Base-by-base conservation (phyloP, 2,329 filamentous ascomycete genomes). In the Aspergillus sp. region DNA sequence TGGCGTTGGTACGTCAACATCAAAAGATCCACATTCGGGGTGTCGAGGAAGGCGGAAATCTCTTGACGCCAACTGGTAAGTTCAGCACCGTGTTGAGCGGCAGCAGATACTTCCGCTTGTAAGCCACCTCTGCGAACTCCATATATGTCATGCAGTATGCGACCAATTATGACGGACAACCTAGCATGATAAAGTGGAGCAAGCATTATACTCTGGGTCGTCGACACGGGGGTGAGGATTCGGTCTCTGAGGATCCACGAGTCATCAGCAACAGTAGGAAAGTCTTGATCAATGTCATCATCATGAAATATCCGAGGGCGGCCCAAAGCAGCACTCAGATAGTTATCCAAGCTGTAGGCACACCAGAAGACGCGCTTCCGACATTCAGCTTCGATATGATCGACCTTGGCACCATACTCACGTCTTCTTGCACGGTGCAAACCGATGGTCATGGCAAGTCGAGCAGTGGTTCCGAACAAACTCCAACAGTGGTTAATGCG, bases 1-100 rank as follows among this genome's bases (percentile, higher is more conserved):
- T 77, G 73, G 5, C 82, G 75, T 57, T 82, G 78, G 63, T 82
- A 84, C n/a, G 81, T 75, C 1, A 81, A 77, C 32, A 82, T 79
- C 7, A 70, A 41, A 39, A 69, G 62, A 39, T 69, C 62, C 1
- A 67, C 61, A 82, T 68, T 57, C 78, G 75, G 4, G 7, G 66
- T 54, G 25, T 68, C 63, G 17, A 69, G 47, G 52, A 69, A 69
- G 0, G 27, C 25, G 75, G 79, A 75, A 10, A 84, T 73, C 1
- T 76, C 77, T 15, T 71, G 66, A n/a, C 80, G 77, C 82, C 82
- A 84, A 5, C 74, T 67, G 11, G 71, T 69, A 1, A 83, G 71
- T 13, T 81, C 77, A 4, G 68, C 62, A 5, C 75, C 78, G 59
- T 82, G 77, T 57, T 78, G 78, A 3, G 72, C 68, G 0, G 80